Percentiles rank a stretch among this genome's conserved stretches.
Evolutionary conservation across 148 eudicot genomes (phyloP).

Genomic region (Selenicereus undatus): DNA sequence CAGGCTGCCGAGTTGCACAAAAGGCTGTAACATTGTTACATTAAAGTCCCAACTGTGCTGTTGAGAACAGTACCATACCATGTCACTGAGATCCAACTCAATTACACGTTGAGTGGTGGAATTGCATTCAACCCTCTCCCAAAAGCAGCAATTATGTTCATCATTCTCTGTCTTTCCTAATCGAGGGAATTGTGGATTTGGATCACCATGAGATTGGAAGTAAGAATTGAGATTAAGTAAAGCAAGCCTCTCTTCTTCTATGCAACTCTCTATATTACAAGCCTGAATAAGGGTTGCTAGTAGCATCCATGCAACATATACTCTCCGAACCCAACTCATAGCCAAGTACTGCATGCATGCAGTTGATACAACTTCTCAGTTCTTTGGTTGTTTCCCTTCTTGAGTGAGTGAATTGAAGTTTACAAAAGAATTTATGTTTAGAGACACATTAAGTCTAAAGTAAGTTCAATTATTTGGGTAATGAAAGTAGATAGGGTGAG

Average conservation of each 20-base stretch:
- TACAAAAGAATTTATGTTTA: too few species aligned
- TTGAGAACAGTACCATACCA: neutral
- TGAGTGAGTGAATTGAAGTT: too few species aligned
- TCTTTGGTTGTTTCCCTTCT: too few species aligned
- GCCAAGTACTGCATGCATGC: neutral
- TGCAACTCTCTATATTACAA: neutral
- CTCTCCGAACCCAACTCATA: neutral
- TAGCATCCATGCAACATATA: neutral
- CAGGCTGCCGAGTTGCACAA: neutral
- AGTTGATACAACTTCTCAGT: too few species aligned
- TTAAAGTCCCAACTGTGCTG: neutral
- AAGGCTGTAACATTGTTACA: neutral
- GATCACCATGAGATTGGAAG: neutral
- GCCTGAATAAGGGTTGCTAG: neutral
- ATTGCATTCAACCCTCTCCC: neutral
- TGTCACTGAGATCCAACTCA: neutral
- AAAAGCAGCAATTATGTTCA: neutral
- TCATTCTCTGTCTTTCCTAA: neutral
- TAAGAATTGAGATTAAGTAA: neutral
- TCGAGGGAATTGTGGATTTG: neutral
- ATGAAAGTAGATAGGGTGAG: too few species aligned
- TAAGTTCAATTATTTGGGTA: too few species aligned
- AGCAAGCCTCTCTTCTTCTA: neutral
- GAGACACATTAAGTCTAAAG: too few species aligned
- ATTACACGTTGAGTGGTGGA: neutral